Percentiles rank a stretch among this genome's conserved stretches.
phyloP scores from a whole-genome alignment of 192 early-diverging fungal species.

The Backusella australiensis region DNA sequence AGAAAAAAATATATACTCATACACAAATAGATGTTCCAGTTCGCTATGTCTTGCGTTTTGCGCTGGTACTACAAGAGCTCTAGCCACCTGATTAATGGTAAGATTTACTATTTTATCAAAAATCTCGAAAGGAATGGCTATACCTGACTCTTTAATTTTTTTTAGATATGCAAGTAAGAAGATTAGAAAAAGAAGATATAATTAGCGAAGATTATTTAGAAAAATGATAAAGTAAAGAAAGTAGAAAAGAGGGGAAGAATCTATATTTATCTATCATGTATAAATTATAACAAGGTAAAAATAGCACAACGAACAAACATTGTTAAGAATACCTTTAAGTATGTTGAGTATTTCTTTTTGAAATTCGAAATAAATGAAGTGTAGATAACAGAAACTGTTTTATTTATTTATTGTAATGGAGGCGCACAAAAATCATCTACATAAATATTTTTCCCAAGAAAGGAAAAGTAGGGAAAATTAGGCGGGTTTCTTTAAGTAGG shows the following conservation, averaged over 20 bases:
- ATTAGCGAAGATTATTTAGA: background rate
- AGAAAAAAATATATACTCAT: background rate
- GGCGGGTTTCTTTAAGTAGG: conserved; percentile 4
- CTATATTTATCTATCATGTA: background rate
- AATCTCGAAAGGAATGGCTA: background rate
- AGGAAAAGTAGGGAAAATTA: background rate
- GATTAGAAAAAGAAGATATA: background rate
- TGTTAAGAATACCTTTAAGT: background rate
- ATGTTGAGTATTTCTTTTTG: background rate
- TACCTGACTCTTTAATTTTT: background rate
- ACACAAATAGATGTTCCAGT: background rate
- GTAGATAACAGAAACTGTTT: background rate
- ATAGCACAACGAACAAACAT: background rate
- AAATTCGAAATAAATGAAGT: background rate
- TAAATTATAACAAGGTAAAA: background rate
- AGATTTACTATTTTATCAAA: background rate
- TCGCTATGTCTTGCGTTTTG: background rate
- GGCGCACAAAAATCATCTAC: background rate
- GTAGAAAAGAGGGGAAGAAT: background rate
- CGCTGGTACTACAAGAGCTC: background rate
- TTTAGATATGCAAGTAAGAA: background rate
- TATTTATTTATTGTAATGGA: background rate
- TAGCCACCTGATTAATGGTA: background rate
- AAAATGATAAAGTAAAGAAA: conserved; percentile 6
- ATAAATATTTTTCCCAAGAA: background rate